A percentile compares a stretch with the other conserved stretches of the same genome.
Conservation (phyloP, 768 basidiomycete genomes). For the Lyophyllum decastes region DNA sequence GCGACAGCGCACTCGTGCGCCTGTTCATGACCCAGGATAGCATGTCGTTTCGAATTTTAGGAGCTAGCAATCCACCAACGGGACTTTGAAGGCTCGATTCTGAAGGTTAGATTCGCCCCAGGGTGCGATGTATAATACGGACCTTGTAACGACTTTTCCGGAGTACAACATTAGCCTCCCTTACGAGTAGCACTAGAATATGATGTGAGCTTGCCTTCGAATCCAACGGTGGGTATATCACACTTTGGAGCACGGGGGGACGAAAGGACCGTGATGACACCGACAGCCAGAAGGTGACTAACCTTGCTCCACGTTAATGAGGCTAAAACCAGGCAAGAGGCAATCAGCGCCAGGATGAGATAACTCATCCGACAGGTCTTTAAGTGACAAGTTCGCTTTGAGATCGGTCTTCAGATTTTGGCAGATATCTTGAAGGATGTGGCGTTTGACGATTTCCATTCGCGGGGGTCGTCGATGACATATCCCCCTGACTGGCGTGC, state of each 20-base stretch:
- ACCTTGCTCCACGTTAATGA: background rate
- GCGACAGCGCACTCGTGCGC: slow-evolving; percentile 6
- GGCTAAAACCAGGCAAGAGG: background rate
- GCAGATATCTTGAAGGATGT: slow-evolving; percentile 3
- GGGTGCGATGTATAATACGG: background rate
- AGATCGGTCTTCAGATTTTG: background rate
- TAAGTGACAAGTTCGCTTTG: background rate
- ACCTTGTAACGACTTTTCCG: slow-evolving; percentile 12
- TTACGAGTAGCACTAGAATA: slow-evolving; percentile 9
- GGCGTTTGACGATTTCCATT: slow-evolving; percentile 5
- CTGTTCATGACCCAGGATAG: slow-evolving; percentile 20
- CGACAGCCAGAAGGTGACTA: background rate
- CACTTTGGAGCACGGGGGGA: background rate
- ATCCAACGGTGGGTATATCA: slow-evolving; percentile 13
- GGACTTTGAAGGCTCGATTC: slow-evolving; percentile 40
- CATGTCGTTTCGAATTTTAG: slow-evolving; percentile 26
- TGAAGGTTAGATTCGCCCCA: background rate
- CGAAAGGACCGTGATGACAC: background rate
- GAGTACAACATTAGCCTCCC: slow-evolving; percentile 8
- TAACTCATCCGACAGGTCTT: background rate
- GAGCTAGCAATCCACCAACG: slow-evolving; percentile 45
- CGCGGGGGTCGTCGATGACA: slow-evolving; percentile 2
- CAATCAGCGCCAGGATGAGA: slow-evolving; percentile 4
- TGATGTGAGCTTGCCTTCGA: slow-evolving; percentile 9
- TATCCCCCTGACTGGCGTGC: slow-evolving; percentile 1